Percentiles rank a stretch among this genome's conserved stretches.
Evolutionary conservation across 192 early-diverging fungal genomes (phyloP).

Genomic region (Phlyctochytrium planicorne): DNA sequence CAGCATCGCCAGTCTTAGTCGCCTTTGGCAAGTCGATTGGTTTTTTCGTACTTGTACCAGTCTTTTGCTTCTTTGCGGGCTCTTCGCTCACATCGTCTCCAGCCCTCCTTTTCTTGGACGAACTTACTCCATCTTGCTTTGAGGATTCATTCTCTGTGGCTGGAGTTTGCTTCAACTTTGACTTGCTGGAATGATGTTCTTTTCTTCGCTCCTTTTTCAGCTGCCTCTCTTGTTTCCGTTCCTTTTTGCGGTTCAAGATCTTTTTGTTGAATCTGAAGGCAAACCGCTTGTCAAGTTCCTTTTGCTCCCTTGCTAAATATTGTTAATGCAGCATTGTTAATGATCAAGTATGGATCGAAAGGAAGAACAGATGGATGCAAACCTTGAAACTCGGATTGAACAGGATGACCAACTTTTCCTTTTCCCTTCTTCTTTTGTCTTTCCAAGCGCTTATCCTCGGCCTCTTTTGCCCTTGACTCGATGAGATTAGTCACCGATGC

Average conservation of each 20-base stretch:
- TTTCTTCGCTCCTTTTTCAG: slow-evolving; percentile 11
- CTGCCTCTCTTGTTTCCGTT: slow-evolving; percentile 20
- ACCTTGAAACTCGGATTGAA: too few species aligned
- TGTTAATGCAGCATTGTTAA: too few species aligned
- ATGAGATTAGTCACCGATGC: too few species aligned
- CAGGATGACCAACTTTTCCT: too few species aligned
- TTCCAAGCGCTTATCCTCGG: too few species aligned
- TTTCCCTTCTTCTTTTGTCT: too few species aligned
- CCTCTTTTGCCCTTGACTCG: too few species aligned
- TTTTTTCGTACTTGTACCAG: too few species aligned
- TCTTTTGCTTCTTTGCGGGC: slow-evolving; percentile 14
- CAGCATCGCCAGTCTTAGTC: slow-evolving; percentile 10
- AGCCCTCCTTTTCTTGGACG: slow-evolving; percentile 1
- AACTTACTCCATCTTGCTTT: neutral
- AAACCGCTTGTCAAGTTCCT: slow-evolving; percentile 26
- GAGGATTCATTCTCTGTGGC: neutral
- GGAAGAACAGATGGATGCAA: too few species aligned
- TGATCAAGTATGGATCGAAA: too few species aligned
- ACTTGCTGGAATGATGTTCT: neutral
- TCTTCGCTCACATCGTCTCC: neutral
- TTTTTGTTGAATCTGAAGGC: slow-evolving; percentile 16
- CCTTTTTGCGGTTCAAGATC: slow-evolving; percentile 20
- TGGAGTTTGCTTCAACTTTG: neutral
- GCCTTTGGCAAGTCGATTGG: slow-evolving; percentile 5
- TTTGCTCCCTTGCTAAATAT: slow-evolving; percentile 15